phyloP scores from a whole-genome alignment of 1,284 basidiomycete species.

The Ustilago crameri region DNA sequence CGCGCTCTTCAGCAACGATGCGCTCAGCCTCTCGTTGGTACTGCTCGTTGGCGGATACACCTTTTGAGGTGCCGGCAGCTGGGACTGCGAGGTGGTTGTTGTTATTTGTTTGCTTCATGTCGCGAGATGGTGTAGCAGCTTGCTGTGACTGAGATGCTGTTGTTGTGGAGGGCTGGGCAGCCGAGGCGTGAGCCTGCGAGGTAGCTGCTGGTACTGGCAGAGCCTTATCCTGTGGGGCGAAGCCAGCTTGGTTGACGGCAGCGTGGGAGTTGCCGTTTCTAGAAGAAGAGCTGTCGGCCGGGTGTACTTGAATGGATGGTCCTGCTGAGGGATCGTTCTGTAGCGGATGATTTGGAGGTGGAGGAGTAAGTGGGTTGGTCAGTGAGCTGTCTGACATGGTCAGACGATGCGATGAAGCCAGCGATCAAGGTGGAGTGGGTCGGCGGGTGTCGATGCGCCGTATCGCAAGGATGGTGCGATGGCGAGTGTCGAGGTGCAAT shows the following conservation, averaged over 20 bases:
- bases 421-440: background rate
- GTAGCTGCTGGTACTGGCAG: conserved; percentile 33
- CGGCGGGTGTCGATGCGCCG: background rate
- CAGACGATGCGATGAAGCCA: background rate
- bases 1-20: conserved; percentile 59
- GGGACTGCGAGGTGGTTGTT: conserved; percentile 28
- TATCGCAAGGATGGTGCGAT: background rate
- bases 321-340: conserved; percentile 34
- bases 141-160: conserved; percentile 4
- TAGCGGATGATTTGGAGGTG: background rate
- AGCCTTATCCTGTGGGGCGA: conserved; percentile 38
- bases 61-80: conserved; percentile 25
- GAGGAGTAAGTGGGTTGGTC: background rate
- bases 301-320: conserved; percentile 36
- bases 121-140: conserved; percentile 16
- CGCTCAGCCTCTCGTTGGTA: conserved; percentile 55
- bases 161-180: conserved; percentile 5
- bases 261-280: conserved; percentile 17
- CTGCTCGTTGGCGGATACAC: conserved; percentile 37
- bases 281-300: conserved; percentile 28
- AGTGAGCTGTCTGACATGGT: conserved; percentile 3
- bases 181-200: conserved; percentile 39
- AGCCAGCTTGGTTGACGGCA: conserved; percentile 22
- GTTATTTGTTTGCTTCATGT: conserved; percentile 34
- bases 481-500: background rate